Base-by-base conservation (phyloP, 164 flowering plant species). In the Brasenia schreberi region DNA sequence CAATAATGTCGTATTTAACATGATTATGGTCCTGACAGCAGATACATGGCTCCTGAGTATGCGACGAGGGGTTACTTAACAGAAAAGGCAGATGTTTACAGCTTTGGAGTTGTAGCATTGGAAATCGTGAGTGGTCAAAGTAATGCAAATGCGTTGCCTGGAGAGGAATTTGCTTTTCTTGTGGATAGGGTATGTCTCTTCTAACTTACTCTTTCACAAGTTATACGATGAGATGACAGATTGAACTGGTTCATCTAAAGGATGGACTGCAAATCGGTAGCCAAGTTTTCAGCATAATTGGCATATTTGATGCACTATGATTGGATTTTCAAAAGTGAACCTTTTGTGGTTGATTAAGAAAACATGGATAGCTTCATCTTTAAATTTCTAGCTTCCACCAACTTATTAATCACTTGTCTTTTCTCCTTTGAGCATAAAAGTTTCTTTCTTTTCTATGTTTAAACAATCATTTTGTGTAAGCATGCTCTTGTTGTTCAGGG, bases 31-130 rank as follows among this genome's bases (percentile, higher is more conserved):
- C 61, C 23, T 23, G 1, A 19, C 69, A 67, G 69, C 0, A 64
- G 69, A 43, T 67, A 67, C 43, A 43, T 67, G 65, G 69, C 69
- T 18, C 69, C 69, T 0, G 69, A 67, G 18, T 67, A 67, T 67
- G 64, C 43, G 4, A 19, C 23, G 53, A 9, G 59, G 53, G 69
- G 69, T 5, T 6, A 11, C 6, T 44, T 67, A 44, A 67, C 69
- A 59, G 52, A 10, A 5, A 43, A 67, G 39, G 71, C 69, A 60
- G 69, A 67, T 67, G 59, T 67, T 16, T 67, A 67, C 18, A 67
- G 69, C 43, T 67, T 59, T 10, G 69, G 69, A 9, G 53, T 67
- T 27, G 45, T 52, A 23, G 6, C 19, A 59, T 56, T 42, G 10
- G 18, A 67, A 61, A 44, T 67, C 23, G 62, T 67, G 6, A 59